phyloP scores from a whole-genome alignment of 768 basidiomycete genomes.

The Botryobasidium botryosum region DNA sequence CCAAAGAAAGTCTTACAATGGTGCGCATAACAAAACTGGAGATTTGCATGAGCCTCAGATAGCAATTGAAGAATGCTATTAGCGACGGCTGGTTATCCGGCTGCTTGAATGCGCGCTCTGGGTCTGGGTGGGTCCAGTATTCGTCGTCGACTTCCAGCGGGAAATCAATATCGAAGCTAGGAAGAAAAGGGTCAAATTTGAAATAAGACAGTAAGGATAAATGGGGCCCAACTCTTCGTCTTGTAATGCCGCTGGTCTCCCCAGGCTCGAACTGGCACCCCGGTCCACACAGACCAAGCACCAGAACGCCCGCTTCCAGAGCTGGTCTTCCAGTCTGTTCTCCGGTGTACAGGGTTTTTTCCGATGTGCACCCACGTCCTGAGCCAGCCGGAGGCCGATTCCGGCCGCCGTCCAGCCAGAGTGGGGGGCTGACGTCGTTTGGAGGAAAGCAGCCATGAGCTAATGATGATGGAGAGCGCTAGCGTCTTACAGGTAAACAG shows the following conservation, averaged over 20 bases:
- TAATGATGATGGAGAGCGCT: too few species aligned
- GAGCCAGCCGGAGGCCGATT: slow-evolving; percentile 48
- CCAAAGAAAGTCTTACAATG: slow-evolving; percentile 36
- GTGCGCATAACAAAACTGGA: slow-evolving; percentile 40
- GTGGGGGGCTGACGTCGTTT: slow-evolving; percentile 19
- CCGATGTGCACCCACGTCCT: slow-evolving; percentile 66
- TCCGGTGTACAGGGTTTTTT: slow-evolving; percentile 34
- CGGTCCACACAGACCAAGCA: slow-evolving; percentile 22
- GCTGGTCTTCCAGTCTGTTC: slow-evolving; percentile 39
- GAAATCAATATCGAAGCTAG: slow-evolving; percentile 54
- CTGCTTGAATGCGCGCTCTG: slow-evolving; percentile 49
- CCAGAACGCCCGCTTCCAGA: slow-evolving; percentile 72
- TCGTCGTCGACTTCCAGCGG: slow-evolving; percentile 68
- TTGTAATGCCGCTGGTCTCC: slow-evolving; percentile 54
- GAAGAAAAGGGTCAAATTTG: not conserved
- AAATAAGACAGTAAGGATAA: not conserved
- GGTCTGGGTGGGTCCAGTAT: slow-evolving; percentile 48
- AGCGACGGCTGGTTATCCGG: slow-evolving; percentile 38
- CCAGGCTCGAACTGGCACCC: slow-evolving; percentile 24
- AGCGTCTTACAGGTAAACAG: slow-evolving; percentile 16
- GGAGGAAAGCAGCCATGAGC: slow-evolving; percentile 39
- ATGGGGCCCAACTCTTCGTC: slow-evolving; percentile 49
- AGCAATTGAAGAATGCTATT: slow-evolving; percentile 38
- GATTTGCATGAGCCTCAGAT: slow-evolving; percentile 42
- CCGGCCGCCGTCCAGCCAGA: slow-evolving; percentile 51